These are phyloP conservation scores for Diaporthe velutina DNA, from an alignment of 2,329 filamentous ascomycete genomes.

Conservation along the genomic window DNA sequence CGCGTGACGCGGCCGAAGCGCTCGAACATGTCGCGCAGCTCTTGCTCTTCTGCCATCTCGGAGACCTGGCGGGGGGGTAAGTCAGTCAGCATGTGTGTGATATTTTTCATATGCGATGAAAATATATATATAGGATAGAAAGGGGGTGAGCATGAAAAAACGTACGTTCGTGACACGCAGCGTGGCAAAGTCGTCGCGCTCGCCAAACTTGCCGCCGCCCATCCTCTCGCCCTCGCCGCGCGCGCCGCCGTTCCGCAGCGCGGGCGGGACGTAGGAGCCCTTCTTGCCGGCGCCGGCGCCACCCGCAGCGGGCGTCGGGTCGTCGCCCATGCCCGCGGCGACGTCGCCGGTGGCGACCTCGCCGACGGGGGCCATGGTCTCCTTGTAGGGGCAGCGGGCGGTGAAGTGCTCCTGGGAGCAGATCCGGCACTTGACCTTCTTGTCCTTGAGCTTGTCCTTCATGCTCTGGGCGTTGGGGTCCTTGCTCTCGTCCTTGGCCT, in stretches of 20 bases:
- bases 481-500: slow-evolving; percentile 82
- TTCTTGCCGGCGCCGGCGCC: slow-evolving; percentile 75
- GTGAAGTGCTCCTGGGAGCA: slow-evolving; percentile 99
- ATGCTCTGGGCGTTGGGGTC: slow-evolving; percentile 79
- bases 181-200: slow-evolving; percentile 96
- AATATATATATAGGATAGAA: slow-evolving; percentile 10
- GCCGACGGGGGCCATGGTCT: slow-evolving; percentile 94
- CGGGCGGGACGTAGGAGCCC: slow-evolving; percentile 93
- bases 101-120: too few relatives aligned
- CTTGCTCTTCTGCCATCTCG: slow-evolving; percentile 95
- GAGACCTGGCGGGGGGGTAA: slow-evolving; percentile 77
- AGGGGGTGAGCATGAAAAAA: slow-evolving; percentile 46
- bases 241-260: slow-evolving; percentile 79
- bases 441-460: slow-evolving; percentile 92
- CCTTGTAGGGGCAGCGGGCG: slow-evolving; percentile 98
- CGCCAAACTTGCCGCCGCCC: slow-evolving; percentile 83
- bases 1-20: slow-evolving; percentile 95
- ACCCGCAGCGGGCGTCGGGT: slow-evolving; percentile 55
- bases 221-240: slow-evolving; percentile 82
- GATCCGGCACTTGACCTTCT: slow-evolving; percentile 99
- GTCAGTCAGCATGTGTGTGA: neutral
- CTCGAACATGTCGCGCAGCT: slow-evolving; percentile 98
- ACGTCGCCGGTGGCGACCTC: slow-evolving; percentile 68
- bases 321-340: slow-evolving; percentile 68
- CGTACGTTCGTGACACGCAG: slow-evolving; percentile 97